Evolutionary conservation across 2,329 filamentous ascomycete genomes (phyloP), one percentile per base, ranked within the genome.

Genomic region (Fusarium sp.): DNA sequence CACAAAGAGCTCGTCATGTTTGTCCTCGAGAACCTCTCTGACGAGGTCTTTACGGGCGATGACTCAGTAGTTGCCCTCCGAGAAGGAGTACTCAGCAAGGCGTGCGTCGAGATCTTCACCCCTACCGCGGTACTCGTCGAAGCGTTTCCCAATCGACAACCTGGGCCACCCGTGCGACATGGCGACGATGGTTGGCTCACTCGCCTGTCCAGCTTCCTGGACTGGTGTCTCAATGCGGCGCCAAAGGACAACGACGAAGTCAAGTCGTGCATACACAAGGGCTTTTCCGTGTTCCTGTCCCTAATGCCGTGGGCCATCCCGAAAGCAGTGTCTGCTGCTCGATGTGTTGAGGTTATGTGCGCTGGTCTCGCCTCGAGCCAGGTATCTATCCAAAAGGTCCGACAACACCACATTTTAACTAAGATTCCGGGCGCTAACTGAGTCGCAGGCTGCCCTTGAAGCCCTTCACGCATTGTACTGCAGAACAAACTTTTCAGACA

Each of bases 71-170:
- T 96, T 15, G 93, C 93, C 17, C 86, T 98, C 78, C 91, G 96
- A 73, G 94, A 96, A 80, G 93, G 92, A 61, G 90, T 94, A 65
- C 89, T 99, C 71, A 97, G 95, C 80, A 94, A 95, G 81, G 94
- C 94, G 12, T 93, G 97, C 79, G 94, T 98, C 71, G 97, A 98
- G 81, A 95, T 98, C 71, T 97, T 98, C 81, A 97, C 95, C 0
- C 95, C 97, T 2, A 87, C 90, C 27, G 85, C 87, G 2, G 92
- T 98, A 22, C 90, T 98, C 65, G 84, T 90, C 71, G 93, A 97
- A 73, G 88, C 93, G 27, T 94, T 95, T 78, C 92, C 94, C 12
- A 91, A 92, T 76, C 88, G 95, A 75, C 92, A 94, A 73, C 81
- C 89, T 43, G 90, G 88, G 56, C 87, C 92, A 30, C 89, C 92